Conservation (phyloP, 1,139 yeast genomes). For the Suhomyces kunorum region DNA sequence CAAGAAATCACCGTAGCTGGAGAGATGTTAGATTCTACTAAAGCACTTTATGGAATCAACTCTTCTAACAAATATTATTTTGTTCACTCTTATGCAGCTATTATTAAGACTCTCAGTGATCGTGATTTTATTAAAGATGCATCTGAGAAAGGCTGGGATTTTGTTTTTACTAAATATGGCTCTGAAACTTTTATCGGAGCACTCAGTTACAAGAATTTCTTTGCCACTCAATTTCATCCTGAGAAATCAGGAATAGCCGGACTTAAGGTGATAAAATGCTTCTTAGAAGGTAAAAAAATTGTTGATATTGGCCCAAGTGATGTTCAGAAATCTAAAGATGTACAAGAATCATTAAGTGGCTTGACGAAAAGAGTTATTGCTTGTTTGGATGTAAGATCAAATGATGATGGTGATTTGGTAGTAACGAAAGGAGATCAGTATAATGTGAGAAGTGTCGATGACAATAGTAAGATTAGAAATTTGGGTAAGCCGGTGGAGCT, state of each 20-base stretch:
- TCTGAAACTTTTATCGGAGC: conserved; percentile 86
- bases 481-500: conserved; percentile 94
- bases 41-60: conserved; percentile 61
- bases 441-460: conserved; percentile 77
- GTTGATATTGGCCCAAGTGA: conserved; percentile 24
- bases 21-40: conserved; percentile 14
- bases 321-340: conserved; percentile 20
- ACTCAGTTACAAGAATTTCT: conserved; percentile 67
- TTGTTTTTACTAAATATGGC: conserved; percentile 75
- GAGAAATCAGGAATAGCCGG: conserved; percentile 96
- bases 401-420: conserved; percentile 90
- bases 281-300: conserved; percentile 54
- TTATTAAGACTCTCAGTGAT: conserved; percentile 38
- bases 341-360: conserved; percentile 62
- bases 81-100: conserved; percentile 90
- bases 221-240: conserved; percentile 97
- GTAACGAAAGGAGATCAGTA: conserved; percentile 98
- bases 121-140: conserved; percentile 33
- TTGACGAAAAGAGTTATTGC: conserved; percentile 90
- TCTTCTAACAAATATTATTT: conserved; percentile 77
- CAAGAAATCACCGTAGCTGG: conserved; percentile 21
- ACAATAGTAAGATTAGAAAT: conserved; percentile 63
- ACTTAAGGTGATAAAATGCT: conserved; percentile 67
- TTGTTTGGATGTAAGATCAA: conserved; percentile 92
- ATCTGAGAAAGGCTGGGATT: conserved; percentile 66